phyloP scores from a whole-genome alignment of 2,329 filamentous ascomycete genomes.

The Gliomastix tumulicola region DNA sequence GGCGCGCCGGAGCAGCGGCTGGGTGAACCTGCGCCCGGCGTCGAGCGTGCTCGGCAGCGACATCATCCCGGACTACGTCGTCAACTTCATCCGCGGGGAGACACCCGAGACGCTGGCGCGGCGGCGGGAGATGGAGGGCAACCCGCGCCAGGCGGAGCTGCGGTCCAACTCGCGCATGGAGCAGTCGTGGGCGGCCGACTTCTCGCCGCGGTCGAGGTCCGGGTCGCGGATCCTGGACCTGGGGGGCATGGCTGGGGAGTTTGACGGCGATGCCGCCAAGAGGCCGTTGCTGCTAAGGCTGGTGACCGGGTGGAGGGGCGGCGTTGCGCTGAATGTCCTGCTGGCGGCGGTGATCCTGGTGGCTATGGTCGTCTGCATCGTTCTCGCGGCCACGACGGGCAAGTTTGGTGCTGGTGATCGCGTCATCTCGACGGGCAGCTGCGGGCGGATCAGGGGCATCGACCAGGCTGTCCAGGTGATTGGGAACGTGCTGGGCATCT shows the following conservation, averaged over 20 bases:
- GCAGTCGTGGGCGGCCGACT: slow-evolving; percentile 1
- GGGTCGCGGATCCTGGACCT: neutral
- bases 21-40: slow-evolving; percentile 17
- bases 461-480: slow-evolving; percentile 33
- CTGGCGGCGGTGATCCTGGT: slow-evolving; percentile 29
- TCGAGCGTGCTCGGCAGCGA: slow-evolving; percentile 28
- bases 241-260: slow-evolving; percentile 7
- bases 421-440: slow-evolving; percentile 33
- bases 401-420: slow-evolving; percentile 19
- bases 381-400: slow-evolving; percentile 21
- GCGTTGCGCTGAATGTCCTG: slow-evolving; percentile 34
- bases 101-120: slow-evolving; percentile 44
- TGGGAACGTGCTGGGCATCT: slow-evolving; percentile 34
- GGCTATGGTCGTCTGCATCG: slow-evolving; percentile 28
- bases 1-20: slow-evolving; percentile 5
- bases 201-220: slow-evolving; percentile 2
- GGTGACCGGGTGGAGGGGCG: slow-evolving; percentile 39
- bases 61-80: slow-evolving; percentile 47
- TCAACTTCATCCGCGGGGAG: slow-evolving; percentile 48
- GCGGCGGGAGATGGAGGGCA: slow-evolving; percentile 25
- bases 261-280: slow-evolving; percentile 11
- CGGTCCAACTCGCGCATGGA: slow-evolving; percentile 1
- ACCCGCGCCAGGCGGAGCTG: slow-evolving; percentile 17
- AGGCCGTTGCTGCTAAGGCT: too few species aligned
- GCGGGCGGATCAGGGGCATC: slow-evolving; percentile 24